Evolutionary conservation across 2,329 filamentous ascomycete species (phyloP), one percentile per base, ranked within the genome.

Genomic region (Aspergillus sp.): DNA sequence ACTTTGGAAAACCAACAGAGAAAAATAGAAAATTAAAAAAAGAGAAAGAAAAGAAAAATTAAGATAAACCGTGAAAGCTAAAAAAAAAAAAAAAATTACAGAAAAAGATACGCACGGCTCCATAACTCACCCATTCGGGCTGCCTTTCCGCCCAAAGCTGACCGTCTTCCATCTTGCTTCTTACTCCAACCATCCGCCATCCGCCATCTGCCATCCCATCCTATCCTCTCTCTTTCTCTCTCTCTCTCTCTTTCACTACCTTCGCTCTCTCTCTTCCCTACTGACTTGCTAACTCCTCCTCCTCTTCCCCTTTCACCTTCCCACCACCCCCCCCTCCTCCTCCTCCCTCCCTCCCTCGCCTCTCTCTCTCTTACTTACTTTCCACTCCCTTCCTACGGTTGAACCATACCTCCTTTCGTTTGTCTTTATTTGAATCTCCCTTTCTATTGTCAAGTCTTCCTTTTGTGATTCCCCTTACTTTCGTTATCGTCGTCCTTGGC

Each of bases 351-450:
- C 56, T 52, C 58, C 53, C 60, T 58, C 57, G 30, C 58, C 48
- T 52, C 58, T 52, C 28, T 51, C 51, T 61, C 45, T 57, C 55
- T 41, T 55, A 45, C 61, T 45, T 19, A 59, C 64, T 58, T 69
- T 54, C 57, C 55, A 63, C 62, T 64, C 64, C 68, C 67, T 65
- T 63, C 50, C 59, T 63, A 39, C 53, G 55, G 52, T 60, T 59
- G 53, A 66, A 65, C 62, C 61, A 65, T 61, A 58, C 64, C 69
- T 67, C 57, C 59, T 60, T 65, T 67, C 61, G 28, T 63, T 66
- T 63, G 59, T 62, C 53, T 55, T 57, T 25, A 58, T 61, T 62
- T 59, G 58, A 57, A 55, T 61, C 58, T 57, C 57, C 55, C 57
- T 62, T 55, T 59, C 47, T 36, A 54, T 45, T 51, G 30, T 54